Conservation (phyloP, 2,329 filamentous ascomycete genomes). For the Neoarthrinium moseri region DNA sequence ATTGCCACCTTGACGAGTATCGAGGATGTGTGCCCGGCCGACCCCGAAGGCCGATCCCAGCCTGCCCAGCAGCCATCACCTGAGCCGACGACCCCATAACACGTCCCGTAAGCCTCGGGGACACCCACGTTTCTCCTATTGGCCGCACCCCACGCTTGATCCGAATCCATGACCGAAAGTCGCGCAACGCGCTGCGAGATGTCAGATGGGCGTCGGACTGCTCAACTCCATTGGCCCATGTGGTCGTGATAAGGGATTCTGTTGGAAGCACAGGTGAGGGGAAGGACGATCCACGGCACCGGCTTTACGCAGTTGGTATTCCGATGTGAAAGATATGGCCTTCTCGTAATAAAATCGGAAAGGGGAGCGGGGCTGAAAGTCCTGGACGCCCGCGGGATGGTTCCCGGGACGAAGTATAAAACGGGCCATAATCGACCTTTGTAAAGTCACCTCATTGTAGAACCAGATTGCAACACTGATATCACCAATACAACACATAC, state of each 20-base stretch:
- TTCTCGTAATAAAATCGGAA: not conserved
- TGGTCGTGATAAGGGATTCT: not conserved
- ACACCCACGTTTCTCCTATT: not conserved
- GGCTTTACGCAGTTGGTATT: not conserved
- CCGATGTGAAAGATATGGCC: not conserved
- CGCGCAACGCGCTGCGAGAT: not conserved
- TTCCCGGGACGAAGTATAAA: not conserved
- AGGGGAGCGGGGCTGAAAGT: not conserved
- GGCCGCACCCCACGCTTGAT: not conserved
- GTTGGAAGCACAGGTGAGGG: conserved; percentile 4
- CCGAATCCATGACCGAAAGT: not conserved
- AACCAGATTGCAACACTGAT: not conserved
- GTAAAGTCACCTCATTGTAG: too few species aligned
- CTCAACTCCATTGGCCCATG: not conserved
- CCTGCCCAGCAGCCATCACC: not conserved
- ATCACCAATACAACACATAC: not conserved
- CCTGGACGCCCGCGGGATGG: not conserved
- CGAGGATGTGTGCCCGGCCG: too few species aligned
- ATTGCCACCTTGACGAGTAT: not conserved
- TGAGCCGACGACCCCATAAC: not conserved
- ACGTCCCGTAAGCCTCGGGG: not conserved
- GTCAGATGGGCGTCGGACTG: conserved; percentile 1
- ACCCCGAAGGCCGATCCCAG: too few species aligned
- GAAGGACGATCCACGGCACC: conserved; percentile 1
- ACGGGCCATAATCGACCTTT: not conserved